Conservation (phyloP, 306 rosid species). For the Comarum palustre region DNA sequence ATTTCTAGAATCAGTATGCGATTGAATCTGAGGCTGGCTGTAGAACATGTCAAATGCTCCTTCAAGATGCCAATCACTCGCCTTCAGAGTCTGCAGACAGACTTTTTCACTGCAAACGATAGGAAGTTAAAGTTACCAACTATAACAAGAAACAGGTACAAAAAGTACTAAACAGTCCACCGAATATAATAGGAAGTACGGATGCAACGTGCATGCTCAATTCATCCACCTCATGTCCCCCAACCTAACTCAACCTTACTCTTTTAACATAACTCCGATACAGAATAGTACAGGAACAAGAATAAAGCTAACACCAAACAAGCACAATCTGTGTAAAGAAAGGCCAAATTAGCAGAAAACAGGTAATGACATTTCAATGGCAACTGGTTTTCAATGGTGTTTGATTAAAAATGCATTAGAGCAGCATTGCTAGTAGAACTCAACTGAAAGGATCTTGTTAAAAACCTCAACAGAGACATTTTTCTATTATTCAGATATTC, state of each 20-base stretch:
- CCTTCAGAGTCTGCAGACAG: slow-evolving; percentile 79
- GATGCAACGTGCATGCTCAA: neutral
- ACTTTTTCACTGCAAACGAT: slow-evolving; percentile 68
- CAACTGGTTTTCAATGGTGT: neutral
- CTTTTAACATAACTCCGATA: neutral
- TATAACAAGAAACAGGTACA: neutral
- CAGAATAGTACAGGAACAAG: neutral
- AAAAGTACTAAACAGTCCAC: neutral
- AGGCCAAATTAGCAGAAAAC: neutral
- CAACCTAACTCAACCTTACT: neutral
- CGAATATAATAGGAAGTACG: neutral
- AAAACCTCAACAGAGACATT: neutral
- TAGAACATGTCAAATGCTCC: slow-evolving; percentile 96
- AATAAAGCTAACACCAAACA: neutral
- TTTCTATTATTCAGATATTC: neutral
- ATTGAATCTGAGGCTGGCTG: slow-evolving; percentile 80
- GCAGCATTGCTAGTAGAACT: slow-evolving; percentile 3
- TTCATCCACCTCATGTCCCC: neutral
- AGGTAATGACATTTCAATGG: neutral
- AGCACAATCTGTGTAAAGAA: neutral
- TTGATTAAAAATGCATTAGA: neutral
- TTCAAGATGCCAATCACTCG: slow-evolving; percentile 98
- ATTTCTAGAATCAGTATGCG: slow-evolving; percentile 77
- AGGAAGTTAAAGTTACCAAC: neutral
- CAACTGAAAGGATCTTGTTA: neutral